Evolutionary conservation across 2,329 filamentous ascomycete species (phyloP).

Genomic region (Aphanoascus verrucosus): DNA sequence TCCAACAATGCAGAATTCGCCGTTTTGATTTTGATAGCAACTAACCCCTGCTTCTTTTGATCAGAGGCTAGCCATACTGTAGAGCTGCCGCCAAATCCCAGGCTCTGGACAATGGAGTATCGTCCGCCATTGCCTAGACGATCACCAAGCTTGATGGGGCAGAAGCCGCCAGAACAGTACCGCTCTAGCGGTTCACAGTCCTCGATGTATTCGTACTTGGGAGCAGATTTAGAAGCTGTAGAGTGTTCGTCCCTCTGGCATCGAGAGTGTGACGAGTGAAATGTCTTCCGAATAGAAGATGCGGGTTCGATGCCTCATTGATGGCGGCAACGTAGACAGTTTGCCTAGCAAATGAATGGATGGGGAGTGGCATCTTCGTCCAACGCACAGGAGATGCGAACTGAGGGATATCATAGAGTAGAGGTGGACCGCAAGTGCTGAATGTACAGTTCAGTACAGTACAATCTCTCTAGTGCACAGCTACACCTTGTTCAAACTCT

Average conservation of each 20-base stretch:
- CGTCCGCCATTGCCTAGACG: constrained; percentile 9
- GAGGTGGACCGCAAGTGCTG: too few species aligned
- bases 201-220: constrained; percentile 15
- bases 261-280: constrained; percentile 6
- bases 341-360: background rate
- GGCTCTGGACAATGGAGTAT: constrained; percentile 14
- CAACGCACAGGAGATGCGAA: too few species aligned
- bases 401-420: too few species aligned
- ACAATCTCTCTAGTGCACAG: too few species aligned
- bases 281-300: constrained; percentile 7
- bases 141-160: constrained; percentile 14
- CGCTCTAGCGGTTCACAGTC: constrained; percentile 14
- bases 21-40: constrained; percentile 15
- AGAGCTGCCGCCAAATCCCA: constrained; percentile 15
- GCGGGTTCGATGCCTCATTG: constrained; percentile 11
- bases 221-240: constrained; percentile 7
- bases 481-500: too few species aligned
- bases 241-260: constrained; percentile 9
- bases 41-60: constrained; percentile 13
- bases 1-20: constrained; percentile 10
- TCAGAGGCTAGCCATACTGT: constrained; percentile 16
- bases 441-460: too few species aligned
- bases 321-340: constrained; percentile 7
- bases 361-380: background rate
- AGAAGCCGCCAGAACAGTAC: constrained; percentile 14